phyloP scores from a whole-genome alignment of 192 early-diverging fungal genomes.

The Spinellus fusiger region DNA sequence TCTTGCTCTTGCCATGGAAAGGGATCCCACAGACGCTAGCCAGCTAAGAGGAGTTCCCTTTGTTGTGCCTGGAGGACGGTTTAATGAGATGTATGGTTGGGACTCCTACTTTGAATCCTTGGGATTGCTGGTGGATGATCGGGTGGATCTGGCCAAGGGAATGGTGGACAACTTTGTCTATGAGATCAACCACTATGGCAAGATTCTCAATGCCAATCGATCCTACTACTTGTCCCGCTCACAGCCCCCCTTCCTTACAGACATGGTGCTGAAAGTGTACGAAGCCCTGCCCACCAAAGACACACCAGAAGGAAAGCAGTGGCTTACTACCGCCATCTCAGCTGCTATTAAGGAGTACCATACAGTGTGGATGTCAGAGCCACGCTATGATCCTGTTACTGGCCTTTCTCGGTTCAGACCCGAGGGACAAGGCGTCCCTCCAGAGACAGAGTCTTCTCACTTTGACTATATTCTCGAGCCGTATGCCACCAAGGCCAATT shows the following conservation, averaged over 20 bases:
- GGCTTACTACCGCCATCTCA: constrained; percentile 62
- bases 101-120: constrained; percentile 92
- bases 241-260: constrained; percentile 95
- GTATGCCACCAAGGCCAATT: constrained; percentile 60
- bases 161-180: constrained; percentile 98
- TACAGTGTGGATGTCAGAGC: constrained; percentile 82
- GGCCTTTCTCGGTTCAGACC: constrained; percentile 82
- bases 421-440: constrained; percentile 90
- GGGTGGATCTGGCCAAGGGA: constrained; percentile 79
- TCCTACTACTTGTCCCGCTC: constrained; percentile 93
- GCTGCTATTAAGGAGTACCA: constrained; percentile 89
- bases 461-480: constrained; percentile 84
- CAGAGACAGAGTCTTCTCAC: constrained; percentile 90
- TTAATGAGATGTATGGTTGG: constrained; percentile 99
- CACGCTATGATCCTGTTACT: constrained; percentile 65
- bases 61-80: constrained; percentile 94
- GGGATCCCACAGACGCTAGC: constrained; percentile 42
- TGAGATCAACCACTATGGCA: constrained; percentile 95
- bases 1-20: constrained; percentile 68
- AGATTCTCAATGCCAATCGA: constrained; percentile 97
- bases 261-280: constrained; percentile 84
- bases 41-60: constrained; percentile 74
- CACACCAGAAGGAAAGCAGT: constrained; percentile 51
- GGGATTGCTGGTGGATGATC: constrained; percentile 81
- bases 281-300: constrained; percentile 46